Evolutionary conservation across 495 filamentous ascomycete species (phyloP), one percentile per base, ranked within the genome.

Genomic region (Aspergillus avenaceus): DNA sequence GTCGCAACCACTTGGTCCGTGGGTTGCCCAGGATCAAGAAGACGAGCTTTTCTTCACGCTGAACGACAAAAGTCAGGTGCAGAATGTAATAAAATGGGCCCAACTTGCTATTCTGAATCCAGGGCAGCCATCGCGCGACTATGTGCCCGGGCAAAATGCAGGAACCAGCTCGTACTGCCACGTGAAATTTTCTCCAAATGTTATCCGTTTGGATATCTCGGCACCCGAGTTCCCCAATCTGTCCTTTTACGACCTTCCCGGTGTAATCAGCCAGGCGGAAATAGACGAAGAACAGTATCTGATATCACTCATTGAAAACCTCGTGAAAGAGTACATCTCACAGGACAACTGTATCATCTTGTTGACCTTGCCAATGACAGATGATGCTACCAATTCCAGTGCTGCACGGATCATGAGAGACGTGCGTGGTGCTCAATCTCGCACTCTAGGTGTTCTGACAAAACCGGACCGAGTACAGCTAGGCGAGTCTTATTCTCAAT

Each of bases 231-330:
- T 91, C 0, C 83, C 86, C 0, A 82, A 84, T 29, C 63, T 95
- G 0, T 85, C 84, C 0, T 90, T 95, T 51, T 91, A 85, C 53
- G 90, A 95, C 55, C 67, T 95, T 0, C 90, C 90, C 0, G 90
- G 90, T 0, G 80, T 92, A 4, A 89, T 95, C 52, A 81, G 81
- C 44, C 82, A 82, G 0, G 70, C 77, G 0, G 80, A 83, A 29
- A 69, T 81, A 5, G 70, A 77, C 3, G 70, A 82, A n/a, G 82
- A 87, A 24, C 66, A 67, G 0, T 86, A 88, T 42, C 69, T 92
- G 0, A 82, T 87, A 5, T 58, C 65, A 0, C 75, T 91, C 0
- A 82, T 95, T 0, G 76, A 80, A 48, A 87, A 86, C 23, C 63
- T 95, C 0, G 82, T 87, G 0, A 75, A 70, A 21, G 68, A 83